These are phyloP conservation scores for Pestalotiopsis sp. DNA, from an alignment of 2,329 filamentous ascomycete genomes.

Conservation along the genomic window DNA sequence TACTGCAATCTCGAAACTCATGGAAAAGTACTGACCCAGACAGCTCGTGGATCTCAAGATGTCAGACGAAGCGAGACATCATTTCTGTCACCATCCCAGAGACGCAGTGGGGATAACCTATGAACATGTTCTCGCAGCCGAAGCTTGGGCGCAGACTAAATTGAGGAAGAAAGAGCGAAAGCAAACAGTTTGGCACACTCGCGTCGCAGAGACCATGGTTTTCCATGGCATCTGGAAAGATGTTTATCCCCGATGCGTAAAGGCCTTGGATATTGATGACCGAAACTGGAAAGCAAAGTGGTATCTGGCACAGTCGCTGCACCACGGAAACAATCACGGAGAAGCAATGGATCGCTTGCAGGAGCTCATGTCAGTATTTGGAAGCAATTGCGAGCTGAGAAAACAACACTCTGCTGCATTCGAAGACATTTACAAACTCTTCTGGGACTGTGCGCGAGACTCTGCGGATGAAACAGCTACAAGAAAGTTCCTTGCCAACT, in stretches of 20 bases:
- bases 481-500: not conserved
- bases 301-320: not conserved
- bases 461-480: not conserved
- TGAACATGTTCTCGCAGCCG: not conserved
- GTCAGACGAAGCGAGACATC: not conserved
- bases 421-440: not conserved
- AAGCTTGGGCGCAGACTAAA: not conserved
- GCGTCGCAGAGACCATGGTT: not conserved
- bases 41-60: not conserved
- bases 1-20: not conserved
- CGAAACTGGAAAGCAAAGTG: not conserved
- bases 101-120: not conserved
- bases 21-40: not conserved
- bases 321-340: not conserved
- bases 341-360: not conserved
- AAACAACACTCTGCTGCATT: not conserved
- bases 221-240: not conserved
- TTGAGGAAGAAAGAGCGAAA: not conserved
- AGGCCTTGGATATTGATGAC: not conserved
- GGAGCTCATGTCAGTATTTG: not conserved
- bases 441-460: not conserved
- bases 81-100: not conserved
- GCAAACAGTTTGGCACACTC: not conserved
- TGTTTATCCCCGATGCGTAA: not conserved
- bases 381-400: not conserved